Percentiles rank a stretch among this genome's conserved stretches.
These are phyloP conservation scores for Nakazawaea peltata DNA, from an alignment of 805 yeast genomes.

Conservation along the genomic window DNA sequence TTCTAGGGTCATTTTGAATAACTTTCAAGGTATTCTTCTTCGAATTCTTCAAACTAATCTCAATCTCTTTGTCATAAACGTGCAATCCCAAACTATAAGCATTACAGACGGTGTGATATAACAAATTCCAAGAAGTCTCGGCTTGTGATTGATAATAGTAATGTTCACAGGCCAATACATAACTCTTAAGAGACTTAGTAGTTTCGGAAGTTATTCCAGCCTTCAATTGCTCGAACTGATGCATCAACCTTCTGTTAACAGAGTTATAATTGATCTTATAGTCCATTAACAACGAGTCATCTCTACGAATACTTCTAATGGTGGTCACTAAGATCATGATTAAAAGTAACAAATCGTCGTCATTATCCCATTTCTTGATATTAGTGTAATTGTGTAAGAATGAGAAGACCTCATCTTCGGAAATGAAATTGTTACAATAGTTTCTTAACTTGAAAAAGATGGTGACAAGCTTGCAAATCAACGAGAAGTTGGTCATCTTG, in stretches of 20 bases:
- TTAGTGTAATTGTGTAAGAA: conserved; percentile 29
- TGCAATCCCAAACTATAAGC: conserved; percentile 46
- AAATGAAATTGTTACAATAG: conserved; percentile 32
- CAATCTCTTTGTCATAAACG: conserved; percentile 29
- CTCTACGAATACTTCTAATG: conserved; percentile 24
- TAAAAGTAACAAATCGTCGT: conserved; percentile 38
- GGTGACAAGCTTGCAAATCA: conserved; percentile 28
- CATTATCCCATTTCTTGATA: conserved; percentile 34
- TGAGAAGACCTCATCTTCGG: conserved; percentile 22
- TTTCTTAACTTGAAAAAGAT: conserved; percentile 32
- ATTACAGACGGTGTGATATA: conserved; percentile 40
- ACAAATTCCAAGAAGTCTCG: conserved; percentile 44
- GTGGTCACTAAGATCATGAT: conserved; percentile 35
- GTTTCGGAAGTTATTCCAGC: conserved; percentile 40
- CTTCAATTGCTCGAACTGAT: conserved; percentile 35
- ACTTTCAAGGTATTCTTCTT: conserved; percentile 21
- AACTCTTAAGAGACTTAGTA: conserved; percentile 37
- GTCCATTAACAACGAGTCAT: conserved; percentile 17
- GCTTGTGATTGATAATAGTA: conserved; percentile 38
- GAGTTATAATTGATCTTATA: conserved; percentile 17
- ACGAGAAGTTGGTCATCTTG: conserved; percentile 22
- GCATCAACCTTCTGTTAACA: conserved; percentile 23
- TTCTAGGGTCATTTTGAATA: conserved; percentile 26
- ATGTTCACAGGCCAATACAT: conserved; percentile 43
- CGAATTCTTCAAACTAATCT: conserved; percentile 16